phyloP scores from a whole-genome alignment of 2,329 filamentous ascomycete species.

The Paecilomyces formosus region DNA sequence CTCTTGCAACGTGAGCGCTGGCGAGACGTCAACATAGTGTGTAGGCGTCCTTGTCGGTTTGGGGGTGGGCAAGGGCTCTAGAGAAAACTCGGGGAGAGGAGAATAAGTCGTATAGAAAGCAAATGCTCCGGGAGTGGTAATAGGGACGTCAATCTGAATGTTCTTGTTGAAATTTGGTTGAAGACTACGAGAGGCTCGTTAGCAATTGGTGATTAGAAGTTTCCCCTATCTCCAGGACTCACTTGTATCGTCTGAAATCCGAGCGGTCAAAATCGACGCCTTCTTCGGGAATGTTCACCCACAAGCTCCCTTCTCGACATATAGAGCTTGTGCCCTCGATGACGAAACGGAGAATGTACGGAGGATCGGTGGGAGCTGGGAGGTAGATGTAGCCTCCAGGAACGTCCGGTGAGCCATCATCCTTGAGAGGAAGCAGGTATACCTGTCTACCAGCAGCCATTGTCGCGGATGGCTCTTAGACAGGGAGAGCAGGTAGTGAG shows the following conservation, averaged over 20 bases:
- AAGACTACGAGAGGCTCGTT: constrained; percentile 44
- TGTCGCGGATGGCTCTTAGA: constrained; percentile 1
- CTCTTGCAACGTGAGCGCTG: constrained; percentile 66
- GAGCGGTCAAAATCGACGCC: constrained; percentile 69
- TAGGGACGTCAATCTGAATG: constrained; percentile 81
- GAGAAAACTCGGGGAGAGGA: constrained; percentile 71
- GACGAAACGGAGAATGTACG: constrained; percentile 75
- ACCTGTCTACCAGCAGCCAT: constrained; percentile 44
- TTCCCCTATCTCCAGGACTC: constrained; percentile 27
- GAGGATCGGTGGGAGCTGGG: constrained; percentile 63
- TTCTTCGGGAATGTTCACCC: constrained; percentile 86
- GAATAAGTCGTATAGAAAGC: constrained; percentile 91
- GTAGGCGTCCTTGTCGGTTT: constrained; percentile 61
- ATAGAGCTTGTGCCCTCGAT: constrained; percentile 95
- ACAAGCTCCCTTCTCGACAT: constrained; percentile 86
- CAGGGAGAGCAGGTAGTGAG: not conserved
- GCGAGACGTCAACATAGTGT: constrained; percentile 93
- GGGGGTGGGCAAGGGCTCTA: constrained; percentile 42
- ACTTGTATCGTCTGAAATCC: constrained; percentile 85
- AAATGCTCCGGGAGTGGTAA: constrained; percentile 77
- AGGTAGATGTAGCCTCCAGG: constrained; percentile 88
- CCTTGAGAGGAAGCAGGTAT: constrained; percentile 83
- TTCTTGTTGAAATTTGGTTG: constrained; percentile 87
- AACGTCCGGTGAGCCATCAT: constrained; percentile 86
- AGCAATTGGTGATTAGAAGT: not conserved